Percentiles rank a stretch among this genome's conserved stretches.
These are phyloP conservation scores for Beta lomatogona DNA, from an alignment of 179 eudicot genomes.

Conservation along the genomic window DNA sequence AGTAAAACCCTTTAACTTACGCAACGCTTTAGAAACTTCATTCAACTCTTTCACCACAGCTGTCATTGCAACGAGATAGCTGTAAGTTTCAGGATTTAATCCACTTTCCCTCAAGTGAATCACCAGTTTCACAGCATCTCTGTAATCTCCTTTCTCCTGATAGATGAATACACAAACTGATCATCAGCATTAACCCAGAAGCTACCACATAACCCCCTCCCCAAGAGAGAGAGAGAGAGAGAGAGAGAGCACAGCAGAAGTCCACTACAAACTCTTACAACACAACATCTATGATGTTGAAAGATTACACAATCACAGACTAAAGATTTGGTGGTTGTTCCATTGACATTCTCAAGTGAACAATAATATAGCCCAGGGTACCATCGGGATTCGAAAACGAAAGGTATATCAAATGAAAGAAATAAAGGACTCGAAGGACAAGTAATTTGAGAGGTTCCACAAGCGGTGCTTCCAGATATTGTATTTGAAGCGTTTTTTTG, in stretches of 20 bases:
- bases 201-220: too few species aligned
- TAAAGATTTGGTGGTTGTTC: not conserved
- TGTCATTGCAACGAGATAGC: slow-evolving; percentile 86
- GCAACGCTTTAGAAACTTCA: slow-evolving; percentile 75
- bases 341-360: not conserved
- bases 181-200: not conserved
- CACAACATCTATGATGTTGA: not conserved
- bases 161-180: slow-evolving; percentile 5
- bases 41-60: slow-evolving; percentile 86
- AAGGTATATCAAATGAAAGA: not conserved
- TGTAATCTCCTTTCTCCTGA: slow-evolving; percentile 78
- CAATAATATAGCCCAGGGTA: not conserved
- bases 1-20: slow-evolving; percentile 64
- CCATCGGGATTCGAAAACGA: not conserved
- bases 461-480: too few species aligned
- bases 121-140: slow-evolving; percentile 74
- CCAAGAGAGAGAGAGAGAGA: too few species aligned
- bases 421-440: not conserved
- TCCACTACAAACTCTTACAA: not conserved
- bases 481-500: too few species aligned
- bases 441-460: not conserved
- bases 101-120: slow-evolving; percentile 58
- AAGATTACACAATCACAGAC: not conserved
- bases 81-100: slow-evolving; percentile 76
- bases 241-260: not conserved